Evolutionary conservation across 78 protist species (phyloP).

Genomic region (Dictyostelium firmibasis): DNA sequence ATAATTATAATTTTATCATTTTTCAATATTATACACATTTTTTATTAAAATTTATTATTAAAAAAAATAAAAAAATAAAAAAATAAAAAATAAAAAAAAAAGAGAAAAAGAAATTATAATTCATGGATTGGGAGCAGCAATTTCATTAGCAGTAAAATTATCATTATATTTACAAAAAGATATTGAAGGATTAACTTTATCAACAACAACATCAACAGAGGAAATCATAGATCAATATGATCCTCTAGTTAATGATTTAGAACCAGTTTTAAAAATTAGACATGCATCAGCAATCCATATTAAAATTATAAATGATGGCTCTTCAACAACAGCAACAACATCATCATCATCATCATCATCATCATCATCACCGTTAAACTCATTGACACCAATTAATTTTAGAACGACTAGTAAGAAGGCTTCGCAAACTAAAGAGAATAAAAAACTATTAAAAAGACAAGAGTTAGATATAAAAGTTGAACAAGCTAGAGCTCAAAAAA

Average conservation of each 20-base stretch:
- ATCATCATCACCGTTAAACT: neutral
- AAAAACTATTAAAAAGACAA: neutral
- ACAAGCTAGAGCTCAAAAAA: neutral
- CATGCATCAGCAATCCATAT: conserved; percentile 50
- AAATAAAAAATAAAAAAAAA: neutral
- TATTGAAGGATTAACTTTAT: neutral
- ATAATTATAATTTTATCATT: neutral
- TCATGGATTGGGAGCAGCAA: conserved; percentile 74
- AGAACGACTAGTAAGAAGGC: neutral
- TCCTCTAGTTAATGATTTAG: conserved; percentile 34
- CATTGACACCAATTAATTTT: neutral
- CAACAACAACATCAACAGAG: conserved; percentile 51
- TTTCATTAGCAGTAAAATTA: conserved; percentile 24
- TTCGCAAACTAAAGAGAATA: neutral
- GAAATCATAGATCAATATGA: conserved; percentile 75
- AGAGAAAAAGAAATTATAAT: conserved; percentile 43
- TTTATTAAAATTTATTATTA: neutral
- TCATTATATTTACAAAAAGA: conserved; percentile 35
- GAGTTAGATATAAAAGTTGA: neutral
- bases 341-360: neutral
- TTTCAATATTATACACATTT: no score
- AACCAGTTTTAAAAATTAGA: conserved; percentile 52
- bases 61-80: neutral
- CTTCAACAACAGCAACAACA: neutral
- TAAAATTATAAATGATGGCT: neutral